These are phyloP conservation scores for Orbilia javanica DNA, from an alignment of 2,329 filamentous ascomycete species.

Conservation along the genomic window DNA sequence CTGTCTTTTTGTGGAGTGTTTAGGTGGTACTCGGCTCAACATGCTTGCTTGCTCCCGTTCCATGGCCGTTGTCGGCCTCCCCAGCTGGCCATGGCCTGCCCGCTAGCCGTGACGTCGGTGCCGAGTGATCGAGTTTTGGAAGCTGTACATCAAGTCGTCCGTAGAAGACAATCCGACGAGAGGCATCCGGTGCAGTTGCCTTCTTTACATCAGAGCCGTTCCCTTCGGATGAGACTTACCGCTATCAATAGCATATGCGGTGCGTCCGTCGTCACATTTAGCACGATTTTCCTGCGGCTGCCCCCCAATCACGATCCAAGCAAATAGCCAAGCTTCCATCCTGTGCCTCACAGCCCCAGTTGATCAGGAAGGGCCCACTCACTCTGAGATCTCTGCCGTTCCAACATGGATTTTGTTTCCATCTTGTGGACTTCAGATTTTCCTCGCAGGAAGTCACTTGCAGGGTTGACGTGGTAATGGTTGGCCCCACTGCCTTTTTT, in stretches of 20 bases:
- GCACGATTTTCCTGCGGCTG: constrained; percentile 21
- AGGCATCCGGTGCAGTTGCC: constrained; percentile 3
- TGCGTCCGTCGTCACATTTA: constrained; percentile 34
- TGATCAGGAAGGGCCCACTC: constrained; percentile 44
- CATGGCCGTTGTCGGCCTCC: constrained; percentile 14
- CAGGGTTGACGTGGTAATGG: constrained; percentile 56
- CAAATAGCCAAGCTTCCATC: constrained; percentile 44
- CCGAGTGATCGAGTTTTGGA: constrained; percentile 10
- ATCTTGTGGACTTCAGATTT: constrained; percentile 41
- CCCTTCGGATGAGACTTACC: constrained; percentile 20
- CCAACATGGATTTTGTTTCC: constrained; percentile 32
- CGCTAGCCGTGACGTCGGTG: constrained; percentile 32
- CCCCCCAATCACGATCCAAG: constrained; percentile 36
- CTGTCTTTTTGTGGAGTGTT: constrained; percentile 31
- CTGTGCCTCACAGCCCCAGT: constrained; percentile 52
- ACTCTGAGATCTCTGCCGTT: constrained; percentile 43
- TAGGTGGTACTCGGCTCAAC: constrained; percentile 39
- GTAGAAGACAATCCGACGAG: constrained; percentile 2
- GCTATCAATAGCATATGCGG: constrained; percentile 43
- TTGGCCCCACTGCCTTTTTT: constrained; percentile 30
- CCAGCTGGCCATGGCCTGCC: no score
- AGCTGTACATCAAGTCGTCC: constrained; percentile 1
- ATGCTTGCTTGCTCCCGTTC: constrained; percentile 15
- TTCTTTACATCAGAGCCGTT: constrained; percentile 14
- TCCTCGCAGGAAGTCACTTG: constrained; percentile 35